These are phyloP conservation scores for Nematodospora valgi DNA, from an alignment of 805 yeast species.

Conservation along the genomic window DNA sequence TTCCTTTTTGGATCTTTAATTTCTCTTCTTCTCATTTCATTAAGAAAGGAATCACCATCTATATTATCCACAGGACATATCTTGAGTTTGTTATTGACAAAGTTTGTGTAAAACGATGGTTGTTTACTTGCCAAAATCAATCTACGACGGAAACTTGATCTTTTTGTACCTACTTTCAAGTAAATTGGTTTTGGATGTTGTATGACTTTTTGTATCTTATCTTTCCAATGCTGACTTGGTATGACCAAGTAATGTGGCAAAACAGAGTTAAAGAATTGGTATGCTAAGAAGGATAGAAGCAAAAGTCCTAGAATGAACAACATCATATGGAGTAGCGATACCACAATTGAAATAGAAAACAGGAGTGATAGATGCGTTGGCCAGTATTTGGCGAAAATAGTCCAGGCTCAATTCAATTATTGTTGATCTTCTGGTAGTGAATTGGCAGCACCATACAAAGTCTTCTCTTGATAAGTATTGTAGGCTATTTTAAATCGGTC, in stretches of 20 bases:
- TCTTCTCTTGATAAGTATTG: too few species aligned
- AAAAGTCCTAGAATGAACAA: conserved; percentile 9
- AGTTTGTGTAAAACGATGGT: conserved; percentile 40
- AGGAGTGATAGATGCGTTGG: too few species aligned
- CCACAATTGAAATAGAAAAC: too few species aligned
- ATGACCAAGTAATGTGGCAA: conserved; percentile 30
- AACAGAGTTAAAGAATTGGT: conserved; percentile 19
- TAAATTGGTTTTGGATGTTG: conserved; percentile 32
- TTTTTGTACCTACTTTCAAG: conserved; percentile 31
- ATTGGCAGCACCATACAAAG: too few species aligned
- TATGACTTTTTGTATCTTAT: conserved; percentile 29
- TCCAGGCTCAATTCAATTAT: too few species aligned
- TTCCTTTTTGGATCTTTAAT: conserved; percentile 36
- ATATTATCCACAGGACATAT: conserved; percentile 27
- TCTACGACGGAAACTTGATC: conserved; percentile 38
- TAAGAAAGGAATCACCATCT: conserved; percentile 19
- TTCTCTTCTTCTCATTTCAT: conserved; percentile 27
- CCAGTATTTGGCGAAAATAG: too few species aligned
- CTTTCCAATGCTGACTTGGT: conserved; percentile 38
- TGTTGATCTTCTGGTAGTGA: too few species aligned
- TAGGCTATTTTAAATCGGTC: too few species aligned
- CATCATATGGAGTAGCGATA: too few species aligned
- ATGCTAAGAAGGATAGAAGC: conserved; percentile 11
- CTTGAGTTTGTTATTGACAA: conserved; percentile 32
- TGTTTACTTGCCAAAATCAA: conserved; percentile 31